A percentile compares a stretch with the other conserved stretches of the same genome.
These are phyloP conservation scores for Amphichorda felina DNA, from an alignment of 2,329 filamentous ascomycete species.

Conservation along the genomic window DNA sequence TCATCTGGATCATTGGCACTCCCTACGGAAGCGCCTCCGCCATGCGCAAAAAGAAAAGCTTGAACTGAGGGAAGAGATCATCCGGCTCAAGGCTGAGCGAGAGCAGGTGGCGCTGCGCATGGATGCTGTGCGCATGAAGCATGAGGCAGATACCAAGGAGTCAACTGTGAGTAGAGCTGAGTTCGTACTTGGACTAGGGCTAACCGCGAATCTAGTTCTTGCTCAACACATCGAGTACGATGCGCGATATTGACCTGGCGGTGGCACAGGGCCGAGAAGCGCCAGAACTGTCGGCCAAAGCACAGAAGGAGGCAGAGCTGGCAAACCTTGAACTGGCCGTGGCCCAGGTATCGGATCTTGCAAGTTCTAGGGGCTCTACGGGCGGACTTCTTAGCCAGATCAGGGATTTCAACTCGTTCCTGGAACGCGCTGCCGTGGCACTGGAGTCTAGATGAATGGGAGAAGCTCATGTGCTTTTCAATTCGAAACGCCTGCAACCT, in stretches of 20 bases:
- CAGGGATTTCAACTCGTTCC: constrained; percentile 49
- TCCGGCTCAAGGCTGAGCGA: constrained; percentile 44
- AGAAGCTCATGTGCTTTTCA: not conserved
- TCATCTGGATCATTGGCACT: constrained; percentile 45
- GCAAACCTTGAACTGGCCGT: constrained; percentile 46
- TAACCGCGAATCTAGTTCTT: constrained; percentile 20
- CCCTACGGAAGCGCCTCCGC: constrained; percentile 44
- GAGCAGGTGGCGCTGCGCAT: constrained; percentile 51
- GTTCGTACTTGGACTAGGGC: not conserved
- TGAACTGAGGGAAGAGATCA: constrained; percentile 44
- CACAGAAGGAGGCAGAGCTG: constrained; percentile 35
- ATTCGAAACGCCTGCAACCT: not conserved
- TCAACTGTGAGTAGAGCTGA: constrained; percentile 28
- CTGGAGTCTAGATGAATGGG: constrained; percentile 32
- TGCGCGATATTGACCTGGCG: constrained; percentile 52
- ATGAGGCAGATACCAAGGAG: constrained; percentile 41
- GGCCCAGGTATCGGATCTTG: constrained; percentile 40
- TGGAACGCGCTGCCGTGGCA: constrained; percentile 46
- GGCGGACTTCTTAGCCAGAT: constrained; percentile 45
- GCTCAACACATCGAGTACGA: constrained; percentile 41
- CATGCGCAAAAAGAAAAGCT: constrained; percentile 46
- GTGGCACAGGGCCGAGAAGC: constrained; percentile 37
- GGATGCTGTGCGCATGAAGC: constrained; percentile 48
- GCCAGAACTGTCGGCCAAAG: constrained; percentile 29
- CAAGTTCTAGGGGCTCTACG: constrained; percentile 32